These are phyloP conservation scores for Ceratocystis cacaofunesta DNA, from an alignment of 2,329 filamentous ascomycete genomes.

Conservation along the genomic window DNA sequence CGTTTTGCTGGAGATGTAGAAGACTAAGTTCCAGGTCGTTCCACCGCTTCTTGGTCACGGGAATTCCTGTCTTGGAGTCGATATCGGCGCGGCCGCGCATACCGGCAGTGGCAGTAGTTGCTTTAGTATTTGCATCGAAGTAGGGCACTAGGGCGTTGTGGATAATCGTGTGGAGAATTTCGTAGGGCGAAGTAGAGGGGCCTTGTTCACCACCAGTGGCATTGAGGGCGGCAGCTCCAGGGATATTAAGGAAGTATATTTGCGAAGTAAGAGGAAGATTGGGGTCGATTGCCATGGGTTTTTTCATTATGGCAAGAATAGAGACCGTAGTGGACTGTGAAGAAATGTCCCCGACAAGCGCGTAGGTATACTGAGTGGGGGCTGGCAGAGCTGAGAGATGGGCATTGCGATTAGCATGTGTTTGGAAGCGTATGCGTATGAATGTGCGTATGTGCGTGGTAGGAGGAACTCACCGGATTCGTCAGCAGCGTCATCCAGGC, in stretches of 20 bases:
- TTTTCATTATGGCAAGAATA: constrained; percentile 81
- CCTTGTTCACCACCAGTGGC: constrained; percentile 54
- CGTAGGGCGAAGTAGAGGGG: constrained; percentile 66
- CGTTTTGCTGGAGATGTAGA: constrained; percentile 87
- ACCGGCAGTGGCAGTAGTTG: constrained; percentile 46
- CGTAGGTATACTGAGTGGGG: constrained; percentile 54
- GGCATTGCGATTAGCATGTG: not conserved
- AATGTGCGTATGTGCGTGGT: not conserved
- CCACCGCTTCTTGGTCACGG: constrained; percentile 93
- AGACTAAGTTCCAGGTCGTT: constrained; percentile 86
- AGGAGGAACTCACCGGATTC: constrained; percentile 28
- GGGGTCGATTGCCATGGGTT: constrained; percentile 74
- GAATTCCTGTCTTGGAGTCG: constrained; percentile 85
- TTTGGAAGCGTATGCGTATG: not conserved
- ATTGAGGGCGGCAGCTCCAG: constrained; percentile 59
- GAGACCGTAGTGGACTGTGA: constrained; percentile 66
- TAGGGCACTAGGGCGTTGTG: constrained; percentile 87
- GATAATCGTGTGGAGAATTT: constrained; percentile 81
- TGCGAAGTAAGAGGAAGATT: constrained; percentile 70
- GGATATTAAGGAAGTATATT: constrained; percentile 84
- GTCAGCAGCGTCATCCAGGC: constrained; percentile 35
- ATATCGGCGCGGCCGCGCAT: constrained; percentile 63
- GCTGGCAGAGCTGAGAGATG: constrained; percentile 22
- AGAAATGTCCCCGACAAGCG: constrained; percentile 66
- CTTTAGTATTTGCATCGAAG: constrained; percentile 91